Evolutionary conservation across 2,329 filamentous ascomycete genomes (phyloP).

Genomic region (Ophiocordyceps robertsii): DNA sequence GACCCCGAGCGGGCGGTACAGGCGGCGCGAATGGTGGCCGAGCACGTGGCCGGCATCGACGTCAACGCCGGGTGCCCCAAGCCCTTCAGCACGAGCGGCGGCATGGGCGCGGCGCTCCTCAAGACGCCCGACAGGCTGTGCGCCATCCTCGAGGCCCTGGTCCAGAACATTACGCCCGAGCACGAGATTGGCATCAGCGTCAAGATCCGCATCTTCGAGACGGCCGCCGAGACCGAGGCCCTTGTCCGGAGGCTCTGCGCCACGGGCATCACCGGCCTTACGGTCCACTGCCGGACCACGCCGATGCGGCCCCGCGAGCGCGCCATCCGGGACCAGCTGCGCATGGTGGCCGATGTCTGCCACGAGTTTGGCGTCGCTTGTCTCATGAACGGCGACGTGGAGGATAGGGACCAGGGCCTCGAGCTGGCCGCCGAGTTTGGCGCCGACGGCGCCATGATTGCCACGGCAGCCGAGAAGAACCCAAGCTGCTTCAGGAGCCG

Average conservation of each 20-base stretch:
- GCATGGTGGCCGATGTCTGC: conserved; percentile 72
- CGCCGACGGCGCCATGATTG: conserved; percentile 96
- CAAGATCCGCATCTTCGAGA: conserved; percentile 83
- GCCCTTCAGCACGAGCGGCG: conserved; percentile 82
- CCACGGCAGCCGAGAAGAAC: conserved; percentile 82
- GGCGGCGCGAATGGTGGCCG: conserved; percentile 72
- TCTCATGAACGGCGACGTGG: conserved; percentile 90
- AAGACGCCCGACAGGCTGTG: conserved; percentile 72
- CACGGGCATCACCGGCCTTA: conserved; percentile 86
- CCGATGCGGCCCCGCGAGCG: conserved; percentile 86
- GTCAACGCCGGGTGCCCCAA: conserved; percentile 98
- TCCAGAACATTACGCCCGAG: conserved; percentile 60
- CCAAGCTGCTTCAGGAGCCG: conserved; percentile 68
- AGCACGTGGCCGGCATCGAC: conserved; percentile 85
- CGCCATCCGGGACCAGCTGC: conserved; percentile 74
- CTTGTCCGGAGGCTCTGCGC: conserved; percentile 67
- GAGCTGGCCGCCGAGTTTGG: conserved; percentile 62
- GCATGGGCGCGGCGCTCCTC: conserved; percentile 90
- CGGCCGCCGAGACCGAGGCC: conserved; percentile 57
- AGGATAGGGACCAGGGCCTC: conserved; percentile 56
- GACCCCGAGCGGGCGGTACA: conserved; percentile 71
- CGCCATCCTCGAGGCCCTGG: conserved; percentile 70
- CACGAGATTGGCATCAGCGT: conserved; percentile 90
- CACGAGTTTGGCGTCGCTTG: conserved; percentile 78
- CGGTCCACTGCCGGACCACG: conserved; percentile 89